Evolutionary conservation across 1,139 yeast genomes (phyloP).

Genomic region (Geotrichum carabidarum): DNA sequence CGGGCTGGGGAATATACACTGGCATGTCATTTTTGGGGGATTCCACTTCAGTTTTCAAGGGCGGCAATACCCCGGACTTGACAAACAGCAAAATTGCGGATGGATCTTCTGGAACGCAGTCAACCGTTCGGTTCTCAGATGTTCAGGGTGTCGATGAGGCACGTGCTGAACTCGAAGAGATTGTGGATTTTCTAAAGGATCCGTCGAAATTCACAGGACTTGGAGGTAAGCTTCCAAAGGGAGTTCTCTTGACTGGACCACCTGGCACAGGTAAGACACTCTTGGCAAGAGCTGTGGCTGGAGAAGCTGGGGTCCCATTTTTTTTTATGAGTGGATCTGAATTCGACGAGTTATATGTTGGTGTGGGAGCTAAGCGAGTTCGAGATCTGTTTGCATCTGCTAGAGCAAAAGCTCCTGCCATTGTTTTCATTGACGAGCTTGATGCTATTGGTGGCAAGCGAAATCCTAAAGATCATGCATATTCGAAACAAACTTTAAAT

Average conservation of each 20-base stretch:
- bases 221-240: conserved; percentile 96
- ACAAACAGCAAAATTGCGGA: conserved; percentile 31
- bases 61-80: conserved; percentile 59
- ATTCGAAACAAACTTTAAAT: conserved; percentile 93
- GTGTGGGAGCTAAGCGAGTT: conserved; percentile 97
- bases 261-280: conserved; percentile 99
- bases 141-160: conserved; percentile 99
- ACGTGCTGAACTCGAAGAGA: conserved; percentile 91
- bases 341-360: conserved; percentile 95
- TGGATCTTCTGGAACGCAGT: conserved; percentile 60
- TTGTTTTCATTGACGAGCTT: conserved; percentile 90
- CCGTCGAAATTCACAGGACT: conserved; percentile 93
- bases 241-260: conserved; percentile 94
- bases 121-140: conserved; percentile 83
- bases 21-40: conserved; percentile 72
- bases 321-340: conserved; percentile 98
- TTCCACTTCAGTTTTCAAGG: conserved; percentile 76
- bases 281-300: conserved; percentile 97
- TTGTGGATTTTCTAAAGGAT: conserved; percentile 92
- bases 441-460: conserved; percentile 99
- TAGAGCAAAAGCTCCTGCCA: conserved; percentile 92
- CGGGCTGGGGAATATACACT: conserved; percentile 55
- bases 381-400: conserved; percentile 92
- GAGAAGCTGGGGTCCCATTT: conserved; percentile 98
- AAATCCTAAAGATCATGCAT: conserved; percentile 95